Evolutionary conservation across 2,329 filamentous ascomycete species (phyloP).

Genomic region (Venturia oleaginea): DNA sequence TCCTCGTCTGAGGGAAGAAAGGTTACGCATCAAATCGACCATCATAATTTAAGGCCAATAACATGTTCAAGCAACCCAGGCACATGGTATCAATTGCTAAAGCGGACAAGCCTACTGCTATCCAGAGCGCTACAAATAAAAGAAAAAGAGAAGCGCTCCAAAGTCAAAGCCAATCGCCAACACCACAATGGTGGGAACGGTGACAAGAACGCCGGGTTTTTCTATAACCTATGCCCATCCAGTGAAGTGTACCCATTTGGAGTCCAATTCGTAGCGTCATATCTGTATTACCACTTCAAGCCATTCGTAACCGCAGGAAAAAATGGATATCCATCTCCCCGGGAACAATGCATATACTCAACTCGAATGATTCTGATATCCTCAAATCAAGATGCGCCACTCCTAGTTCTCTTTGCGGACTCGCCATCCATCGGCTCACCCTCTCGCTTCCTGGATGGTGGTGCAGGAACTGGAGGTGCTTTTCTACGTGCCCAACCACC

Average conservation of each 20-base stretch:
- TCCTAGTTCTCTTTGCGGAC: slow-evolving; percentile 15
- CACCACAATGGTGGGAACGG: background rate
- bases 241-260: background rate
- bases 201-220: background rate
- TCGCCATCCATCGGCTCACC: slow-evolving; percentile 27
- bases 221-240: background rate
- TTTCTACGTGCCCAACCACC: slow-evolving; percentile 62
- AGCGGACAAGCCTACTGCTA: background rate
- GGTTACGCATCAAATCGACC: too few relatives aligned
- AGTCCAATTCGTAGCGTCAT: slow-evolving; percentile 3
- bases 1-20: too few relatives aligned
- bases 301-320: background rate
- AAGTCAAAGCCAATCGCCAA: background rate
- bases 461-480: slow-evolving; percentile 25
- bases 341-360: background rate
- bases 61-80: background rate
- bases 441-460: slow-evolving; percentile 33
- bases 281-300: background rate
- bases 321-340: background rate
- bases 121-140: background rate
- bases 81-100: background rate
- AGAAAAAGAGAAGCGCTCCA: background rate
- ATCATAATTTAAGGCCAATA: too few relatives aligned
- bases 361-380: background rate
- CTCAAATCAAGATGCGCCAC: slow-evolving; percentile 6